Percentiles rank a stretch among this genome's conserved stretches.
Conservation (phyloP, 306 rosid species). For the Lathyrus aphaca region DNA sequence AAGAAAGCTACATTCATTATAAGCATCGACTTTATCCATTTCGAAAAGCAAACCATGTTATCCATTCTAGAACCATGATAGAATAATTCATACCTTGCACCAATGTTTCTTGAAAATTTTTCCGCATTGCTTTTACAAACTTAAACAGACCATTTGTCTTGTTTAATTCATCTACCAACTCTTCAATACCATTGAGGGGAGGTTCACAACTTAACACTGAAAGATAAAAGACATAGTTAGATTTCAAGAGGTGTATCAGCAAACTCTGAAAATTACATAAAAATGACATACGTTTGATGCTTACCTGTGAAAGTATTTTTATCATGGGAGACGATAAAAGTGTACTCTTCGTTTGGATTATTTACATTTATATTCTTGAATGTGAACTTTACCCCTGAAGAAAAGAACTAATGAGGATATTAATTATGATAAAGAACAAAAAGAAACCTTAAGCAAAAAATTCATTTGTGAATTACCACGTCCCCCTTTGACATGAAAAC, state of each 20-base stretch:
- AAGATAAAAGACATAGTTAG: constrained; percentile 11
- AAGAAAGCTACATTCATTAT: constrained; percentile 21
- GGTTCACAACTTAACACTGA: constrained; percentile 84
- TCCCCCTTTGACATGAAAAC: constrained; percentile 83
- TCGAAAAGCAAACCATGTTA: neutral
- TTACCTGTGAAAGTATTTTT: constrained; percentile 71
- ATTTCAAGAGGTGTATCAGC: constrained; percentile 24
- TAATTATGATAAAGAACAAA: constrained; percentile 21
- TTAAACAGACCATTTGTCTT: constrained; percentile 79
- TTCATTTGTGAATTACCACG: constrained; percentile 59
- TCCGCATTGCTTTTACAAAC: constrained; percentile 85
- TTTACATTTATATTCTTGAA: constrained; percentile 64
- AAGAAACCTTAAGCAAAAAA: constrained; percentile 13
- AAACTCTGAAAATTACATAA: constrained; percentile 30
- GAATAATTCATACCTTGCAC: constrained; percentile 57
- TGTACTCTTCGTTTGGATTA: constrained; percentile 64
- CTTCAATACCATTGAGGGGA: constrained; percentile 56
- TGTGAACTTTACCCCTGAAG: constrained; percentile 76
- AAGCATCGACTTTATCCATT: constrained; percentile 23
- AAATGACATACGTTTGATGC: constrained; percentile 37
- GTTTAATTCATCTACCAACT: constrained; percentile 70
- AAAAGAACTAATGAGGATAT: constrained; percentile 31
- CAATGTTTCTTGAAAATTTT: constrained; percentile 68
- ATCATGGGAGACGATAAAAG: constrained; percentile 68
- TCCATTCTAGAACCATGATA: neutral